Percentiles rank a stretch among this genome's conserved stretches.
Evolutionary conservation across 2,329 filamentous ascomycete species (phyloP).

Genomic region (Rhynchosporium agropyri): DNA sequence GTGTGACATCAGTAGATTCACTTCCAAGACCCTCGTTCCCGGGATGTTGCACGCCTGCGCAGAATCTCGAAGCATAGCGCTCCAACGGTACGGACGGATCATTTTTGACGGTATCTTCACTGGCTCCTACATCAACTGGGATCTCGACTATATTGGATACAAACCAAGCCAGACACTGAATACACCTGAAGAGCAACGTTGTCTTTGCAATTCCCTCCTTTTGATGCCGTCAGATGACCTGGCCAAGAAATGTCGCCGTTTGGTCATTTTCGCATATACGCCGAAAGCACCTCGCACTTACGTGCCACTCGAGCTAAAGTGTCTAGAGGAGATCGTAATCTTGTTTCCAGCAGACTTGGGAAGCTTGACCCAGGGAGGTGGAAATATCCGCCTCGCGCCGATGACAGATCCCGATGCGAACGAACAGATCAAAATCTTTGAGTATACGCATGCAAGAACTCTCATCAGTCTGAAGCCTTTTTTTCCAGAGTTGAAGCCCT

Average conservation of each 20-base stretch:
- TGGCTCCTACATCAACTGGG: constrained; percentile 15
- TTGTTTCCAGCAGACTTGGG: not conserved
- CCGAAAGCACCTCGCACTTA: not conserved
- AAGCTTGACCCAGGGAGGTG: not conserved
- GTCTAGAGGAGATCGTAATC: not conserved
- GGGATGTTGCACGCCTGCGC: constrained; percentile 16
- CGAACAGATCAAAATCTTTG: not conserved
- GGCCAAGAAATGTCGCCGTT: not conserved
- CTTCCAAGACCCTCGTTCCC: constrained; percentile 13
- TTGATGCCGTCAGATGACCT: not conserved
- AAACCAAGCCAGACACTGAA: not conserved
- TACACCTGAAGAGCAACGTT: not conserved
- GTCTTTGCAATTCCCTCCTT: not conserved
- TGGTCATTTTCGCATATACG: not conserved
- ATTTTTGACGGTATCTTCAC: constrained; percentile 6
- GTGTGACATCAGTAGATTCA: not conserved
- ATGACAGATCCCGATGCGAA: not conserved
- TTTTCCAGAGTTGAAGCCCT: not conserved
- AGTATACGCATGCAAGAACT: not conserved
- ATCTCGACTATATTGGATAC: constrained; percentile 14
- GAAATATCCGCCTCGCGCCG: not conserved
- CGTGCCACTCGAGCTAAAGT: too few relatives aligned
- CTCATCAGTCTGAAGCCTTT: not conserved
- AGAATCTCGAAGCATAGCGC: constrained; percentile 10
- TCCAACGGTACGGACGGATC: constrained; percentile 14